These are phyloP conservation scores for Recurvomyces mirabilis DNA, from an alignment of 495 filamentous ascomycete genomes.

Conservation along the genomic window DNA sequence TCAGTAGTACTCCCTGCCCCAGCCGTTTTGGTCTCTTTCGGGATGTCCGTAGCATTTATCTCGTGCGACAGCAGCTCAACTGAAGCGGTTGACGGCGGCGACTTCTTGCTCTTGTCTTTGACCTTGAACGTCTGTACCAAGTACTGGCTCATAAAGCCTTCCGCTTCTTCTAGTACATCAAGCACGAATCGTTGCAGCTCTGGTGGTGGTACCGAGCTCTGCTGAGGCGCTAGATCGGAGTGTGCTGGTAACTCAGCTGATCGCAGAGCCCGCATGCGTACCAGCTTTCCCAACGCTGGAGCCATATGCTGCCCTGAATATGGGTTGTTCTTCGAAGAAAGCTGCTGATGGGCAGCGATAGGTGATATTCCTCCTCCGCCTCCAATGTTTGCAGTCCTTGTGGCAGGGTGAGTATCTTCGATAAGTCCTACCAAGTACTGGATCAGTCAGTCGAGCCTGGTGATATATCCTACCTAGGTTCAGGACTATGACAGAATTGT, in stretches of 20 bases:
- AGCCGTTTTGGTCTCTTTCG: slow-evolving; percentile 17
- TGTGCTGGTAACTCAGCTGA: slow-evolving; percentile 16
- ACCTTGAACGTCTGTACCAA: slow-evolving; percentile 32
- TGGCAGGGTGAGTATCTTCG: no score
- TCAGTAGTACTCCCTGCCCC: slow-evolving; percentile 32
- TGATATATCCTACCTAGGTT: no score
- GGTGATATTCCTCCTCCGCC: no score
- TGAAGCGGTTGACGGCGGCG: slow-evolving; percentile 35
- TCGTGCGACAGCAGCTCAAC: slow-evolving; percentile 38
- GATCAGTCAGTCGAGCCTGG: no score
- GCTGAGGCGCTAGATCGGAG: slow-evolving; percentile 12
- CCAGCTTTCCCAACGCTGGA: slow-evolving; percentile 1
- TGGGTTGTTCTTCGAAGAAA: no score
- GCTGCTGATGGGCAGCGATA: no score
- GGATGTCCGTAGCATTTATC: slow-evolving; percentile 33
- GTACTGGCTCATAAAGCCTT: slow-evolving; percentile 41
- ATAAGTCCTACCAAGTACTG: no score
- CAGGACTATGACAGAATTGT: no score
- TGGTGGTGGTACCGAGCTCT: slow-evolving; percentile 8
- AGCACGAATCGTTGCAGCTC: slow-evolving; percentile 15
- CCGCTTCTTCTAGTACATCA: slow-evolving; percentile 43
- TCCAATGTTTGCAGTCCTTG: no score
- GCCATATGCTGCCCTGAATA: not conserved
- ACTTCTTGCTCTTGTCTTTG: slow-evolving; percentile 33
- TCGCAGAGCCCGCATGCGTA: slow-evolving; percentile 10